These are phyloP conservation scores for Xylariomycetidae sp. DNA, from an alignment of 2,329 filamentous ascomycete species.

Conservation along the genomic window DNA sequence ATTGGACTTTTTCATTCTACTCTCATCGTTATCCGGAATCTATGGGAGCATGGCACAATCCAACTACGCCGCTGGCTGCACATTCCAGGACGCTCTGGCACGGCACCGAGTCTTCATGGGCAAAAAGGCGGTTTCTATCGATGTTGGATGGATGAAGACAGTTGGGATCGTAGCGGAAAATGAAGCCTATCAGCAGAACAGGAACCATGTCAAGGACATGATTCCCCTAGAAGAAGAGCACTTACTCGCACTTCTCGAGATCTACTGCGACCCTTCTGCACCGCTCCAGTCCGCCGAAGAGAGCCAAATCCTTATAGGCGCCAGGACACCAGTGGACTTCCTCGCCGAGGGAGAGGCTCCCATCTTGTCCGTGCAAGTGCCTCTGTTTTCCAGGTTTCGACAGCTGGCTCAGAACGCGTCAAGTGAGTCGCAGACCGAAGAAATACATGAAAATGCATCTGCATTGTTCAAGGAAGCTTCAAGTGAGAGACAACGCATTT, in stretches of 20 bases:
- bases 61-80: constrained; percentile 12
- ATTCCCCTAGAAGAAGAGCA: constrained; percentile 17
- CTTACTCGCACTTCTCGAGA: constrained; percentile 18
- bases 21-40: constrained; percentile 7
- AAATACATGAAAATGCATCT: too few relatives aligned
- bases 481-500: too few relatives aligned
- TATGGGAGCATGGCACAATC: constrained; percentile 3
- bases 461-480: too few relatives aligned
- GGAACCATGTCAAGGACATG: constrained; percentile 13
- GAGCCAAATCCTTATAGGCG: constrained; percentile 13
- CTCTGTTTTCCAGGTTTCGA: too few relatives aligned
- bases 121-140: constrained; percentile 5
- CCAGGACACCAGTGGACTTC: constrained; percentile 12
- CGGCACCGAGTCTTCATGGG: background rate
- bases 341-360: too few relatives aligned
- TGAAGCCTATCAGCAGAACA: constrained; percentile 8
- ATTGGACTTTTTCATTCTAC: constrained; percentile 15
- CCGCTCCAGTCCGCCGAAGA: constrained; percentile 3
- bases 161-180: constrained; percentile 10
- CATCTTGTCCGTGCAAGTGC: too few relatives aligned
- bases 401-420: too few relatives aligned
- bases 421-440: too few relatives aligned
- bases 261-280: constrained; percentile 15
- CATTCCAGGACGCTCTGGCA: constrained; percentile 11
- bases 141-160: constrained; percentile 8